Conservation (phyloP, 2,329 filamentous ascomycete species). For the Phialophora chinensis region DNA sequence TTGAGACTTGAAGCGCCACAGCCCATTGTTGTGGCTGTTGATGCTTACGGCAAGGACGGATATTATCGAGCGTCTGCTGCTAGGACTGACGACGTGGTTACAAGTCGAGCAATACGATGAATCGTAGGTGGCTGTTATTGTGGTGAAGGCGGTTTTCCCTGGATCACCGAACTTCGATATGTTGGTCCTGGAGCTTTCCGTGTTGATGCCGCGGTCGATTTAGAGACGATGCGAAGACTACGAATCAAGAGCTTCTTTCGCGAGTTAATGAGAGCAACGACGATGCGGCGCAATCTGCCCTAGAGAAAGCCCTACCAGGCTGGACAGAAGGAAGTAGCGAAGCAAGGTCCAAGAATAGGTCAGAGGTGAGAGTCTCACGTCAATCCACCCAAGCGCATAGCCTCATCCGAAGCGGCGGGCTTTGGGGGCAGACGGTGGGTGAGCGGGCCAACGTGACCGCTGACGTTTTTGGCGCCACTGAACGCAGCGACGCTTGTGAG, state of each 20-base stretch:
- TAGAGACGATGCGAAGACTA: background rate
- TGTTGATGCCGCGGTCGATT: background rate
- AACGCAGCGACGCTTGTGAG: background rate
- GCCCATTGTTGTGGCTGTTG: constrained; percentile 31
- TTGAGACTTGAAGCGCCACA: constrained; percentile 38
- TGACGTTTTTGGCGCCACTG: background rate
- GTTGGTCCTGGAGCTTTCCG: background rate
- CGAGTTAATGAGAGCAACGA: background rate
- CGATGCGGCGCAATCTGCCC: background rate
- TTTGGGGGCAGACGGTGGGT: background rate
- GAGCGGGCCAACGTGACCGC: constrained; percentile 1
- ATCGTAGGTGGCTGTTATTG: background rate
- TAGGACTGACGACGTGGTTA: background rate
- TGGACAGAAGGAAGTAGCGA: background rate
- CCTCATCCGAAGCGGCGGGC: background rate
- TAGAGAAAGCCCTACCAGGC: background rate
- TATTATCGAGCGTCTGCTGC: background rate
- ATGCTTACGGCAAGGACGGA: constrained; percentile 20
- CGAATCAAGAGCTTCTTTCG: background rate
- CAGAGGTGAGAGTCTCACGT: constrained; percentile 32
- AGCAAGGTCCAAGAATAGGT: constrained; percentile 19
- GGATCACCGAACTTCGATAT: background rate
- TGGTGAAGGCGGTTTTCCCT: background rate
- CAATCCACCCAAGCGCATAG: background rate
- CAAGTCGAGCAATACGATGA: background rate